A percentile compares a stretch with the other conserved stretches of the same genome.
These are phyloP conservation scores for Pseudogymnoascus pannorum DNA, from an alignment of 2,329 filamentous ascomycete species.

Conservation along the genomic window DNA sequence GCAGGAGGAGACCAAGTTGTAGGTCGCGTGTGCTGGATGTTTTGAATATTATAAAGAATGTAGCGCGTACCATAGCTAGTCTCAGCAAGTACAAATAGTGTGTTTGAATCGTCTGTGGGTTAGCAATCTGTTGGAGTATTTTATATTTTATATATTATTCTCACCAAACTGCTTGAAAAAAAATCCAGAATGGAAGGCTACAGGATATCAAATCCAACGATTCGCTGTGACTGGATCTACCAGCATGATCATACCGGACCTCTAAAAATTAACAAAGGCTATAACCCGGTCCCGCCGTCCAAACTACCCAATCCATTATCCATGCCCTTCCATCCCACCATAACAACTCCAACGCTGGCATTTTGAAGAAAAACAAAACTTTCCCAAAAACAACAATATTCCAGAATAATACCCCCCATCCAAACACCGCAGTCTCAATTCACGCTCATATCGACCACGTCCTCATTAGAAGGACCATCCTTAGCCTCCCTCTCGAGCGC, in stretches of 20 bases:
- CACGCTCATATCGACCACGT: not conserved
- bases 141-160: too few relatives aligned
- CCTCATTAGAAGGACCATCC: not conserved
- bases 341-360: not conserved
- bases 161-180: not conserved
- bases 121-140: not conserved
- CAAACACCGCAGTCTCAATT: not conserved
- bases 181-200: too few relatives aligned
- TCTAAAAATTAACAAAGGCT: not conserved
- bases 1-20: conserved; percentile 26
- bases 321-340: not conserved
- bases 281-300: too few relatives aligned
- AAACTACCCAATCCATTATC: too few relatives aligned
- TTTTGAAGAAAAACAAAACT: not conserved
- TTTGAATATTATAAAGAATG: conserved; percentile 13
- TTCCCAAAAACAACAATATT: not conserved
- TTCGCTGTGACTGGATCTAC: not conserved
- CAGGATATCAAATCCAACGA: not conserved
- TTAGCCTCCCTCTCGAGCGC: not conserved
- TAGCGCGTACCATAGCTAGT: conserved; percentile 3
- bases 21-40: not conserved
- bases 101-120: not conserved
- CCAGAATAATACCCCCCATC: not conserved
- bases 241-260: not conserved
- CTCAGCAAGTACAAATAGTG: not conserved